These are phyloP conservation scores for Cladosporium sp. DNA, from an alignment of 2,329 filamentous ascomycete species.

Conservation along the genomic window DNA sequence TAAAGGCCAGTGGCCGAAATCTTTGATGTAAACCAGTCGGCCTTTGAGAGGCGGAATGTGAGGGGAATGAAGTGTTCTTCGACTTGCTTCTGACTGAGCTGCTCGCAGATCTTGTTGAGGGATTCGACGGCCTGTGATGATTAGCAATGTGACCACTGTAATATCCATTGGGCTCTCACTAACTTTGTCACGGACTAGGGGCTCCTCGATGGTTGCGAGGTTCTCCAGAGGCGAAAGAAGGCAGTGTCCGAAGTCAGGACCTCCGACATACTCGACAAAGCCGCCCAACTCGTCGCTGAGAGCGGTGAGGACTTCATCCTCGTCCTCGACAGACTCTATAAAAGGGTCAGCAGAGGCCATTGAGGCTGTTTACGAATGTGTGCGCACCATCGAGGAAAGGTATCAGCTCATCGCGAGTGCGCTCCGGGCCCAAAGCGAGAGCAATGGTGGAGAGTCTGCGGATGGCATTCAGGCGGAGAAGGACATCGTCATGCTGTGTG, in stretches of 20 bases:
- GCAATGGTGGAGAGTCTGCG: conserved; percentile 98
- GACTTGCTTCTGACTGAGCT: conserved; percentile 87
- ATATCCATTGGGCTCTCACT: conserved; percentile 33
- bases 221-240: conserved; percentile 97
- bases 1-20: conserved; percentile 96
- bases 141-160: conserved; percentile 34
- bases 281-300: conserved; percentile 94
- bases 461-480: conserved; percentile 96
- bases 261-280: conserved; percentile 97
- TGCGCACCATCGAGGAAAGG: conserved; percentile 95
- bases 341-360: conserved; percentile 35
- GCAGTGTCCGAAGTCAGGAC: conserved; percentile 90
- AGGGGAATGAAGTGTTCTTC: conserved; percentile 98
- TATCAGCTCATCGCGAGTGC: conserved; percentile 97
- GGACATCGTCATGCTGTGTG: conserved; percentile 89
- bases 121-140: conserved; percentile 84
- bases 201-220: conserved; percentile 96
- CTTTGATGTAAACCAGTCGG: conserved; percentile 99
- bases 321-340: conserved; percentile 95
- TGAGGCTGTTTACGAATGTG: not conserved
- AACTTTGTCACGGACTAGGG: conserved; percentile 96
- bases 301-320: conserved; percentile 96
- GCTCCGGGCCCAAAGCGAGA: conserved; percentile 89
- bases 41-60: conserved; percentile 93
- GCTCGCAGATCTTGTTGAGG: conserved; percentile 96